Evolutionary conservation across 257 asterid species (phyloP).

Genomic region (Ophiorrhiza pumila): DNA sequence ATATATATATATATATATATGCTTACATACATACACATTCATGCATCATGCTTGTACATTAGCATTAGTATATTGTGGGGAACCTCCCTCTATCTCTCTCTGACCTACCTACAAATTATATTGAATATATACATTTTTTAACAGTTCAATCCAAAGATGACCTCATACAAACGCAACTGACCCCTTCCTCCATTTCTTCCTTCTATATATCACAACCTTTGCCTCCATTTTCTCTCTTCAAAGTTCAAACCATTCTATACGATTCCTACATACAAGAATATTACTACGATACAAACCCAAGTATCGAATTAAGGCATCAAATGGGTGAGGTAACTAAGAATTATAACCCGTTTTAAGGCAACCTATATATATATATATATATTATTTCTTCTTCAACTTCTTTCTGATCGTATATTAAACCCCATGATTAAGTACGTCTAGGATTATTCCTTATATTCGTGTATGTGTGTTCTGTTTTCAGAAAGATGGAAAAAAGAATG

Average conservation of each 20-base stretch:
- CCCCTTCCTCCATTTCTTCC: slow-evolving; percentile 3
- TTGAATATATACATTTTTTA: not conserved
- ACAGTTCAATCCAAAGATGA: slow-evolving; percentile 15
- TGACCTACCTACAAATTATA: not conserved
- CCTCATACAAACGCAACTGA: slow-evolving; percentile 10
- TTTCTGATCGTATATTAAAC: not conserved
- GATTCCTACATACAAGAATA: not conserved
- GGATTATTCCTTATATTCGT: not conserved
- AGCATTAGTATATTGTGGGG: too few species aligned
- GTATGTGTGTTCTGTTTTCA: slow-evolving; percentile 28
- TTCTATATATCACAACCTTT: slow-evolving; percentile 46
- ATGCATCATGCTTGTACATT: not conserved
- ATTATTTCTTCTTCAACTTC: too few species aligned
- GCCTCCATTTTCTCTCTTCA: slow-evolving; percentile 55
- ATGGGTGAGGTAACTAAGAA: slow-evolving; percentile 84
- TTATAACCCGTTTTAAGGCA: not conserved
- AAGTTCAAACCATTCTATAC: slow-evolving; percentile 38
- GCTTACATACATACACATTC: slow-evolving; percentile 4
- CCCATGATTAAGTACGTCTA: not conserved
- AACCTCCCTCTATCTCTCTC: too few species aligned
- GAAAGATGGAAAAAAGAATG: slow-evolving; percentile 42
- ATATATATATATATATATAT: slow-evolving; percentile 19
- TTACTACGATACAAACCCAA: not conserved
- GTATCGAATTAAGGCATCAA: slow-evolving; percentile 13
- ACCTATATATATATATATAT: too few species aligned